phyloP scores from a whole-genome alignment of 108 stramenopile species.

The Fragilariopsis cylindrus region DNA sequence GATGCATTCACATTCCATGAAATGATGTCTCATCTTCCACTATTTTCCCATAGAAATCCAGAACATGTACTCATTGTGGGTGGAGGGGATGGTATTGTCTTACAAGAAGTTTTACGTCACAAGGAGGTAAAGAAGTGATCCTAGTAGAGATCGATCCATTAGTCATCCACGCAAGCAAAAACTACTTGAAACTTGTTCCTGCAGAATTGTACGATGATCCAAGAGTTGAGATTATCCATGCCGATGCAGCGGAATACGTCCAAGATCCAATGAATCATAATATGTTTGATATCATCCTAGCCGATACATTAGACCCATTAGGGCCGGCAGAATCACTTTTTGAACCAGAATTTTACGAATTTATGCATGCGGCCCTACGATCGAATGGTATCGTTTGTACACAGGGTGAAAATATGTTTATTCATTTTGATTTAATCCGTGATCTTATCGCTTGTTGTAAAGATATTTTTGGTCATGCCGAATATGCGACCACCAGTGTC shows the following conservation, averaged over 20 bases:
- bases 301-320: constrained; percentile 78
- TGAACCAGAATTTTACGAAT: constrained; percentile 71
- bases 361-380: constrained; percentile 46
- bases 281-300: constrained; percentile 78
- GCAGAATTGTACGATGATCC: constrained; percentile 53
- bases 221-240: constrained; percentile 44
- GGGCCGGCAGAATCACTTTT: constrained; percentile 87
- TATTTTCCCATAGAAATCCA: constrained; percentile 66
- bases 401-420: constrained; percentile 84
- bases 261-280: constrained; percentile 23
- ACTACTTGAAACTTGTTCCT: constrained; percentile 42
- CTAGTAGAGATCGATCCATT: constrained; percentile 82
- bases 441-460: constrained; percentile 51
- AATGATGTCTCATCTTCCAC: constrained; percentile 82
- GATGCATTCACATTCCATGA: constrained; percentile 90
- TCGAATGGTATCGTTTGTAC: constrained; percentile 73
- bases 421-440: constrained; percentile 72
- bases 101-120: constrained; percentile 81
- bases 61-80: constrained; percentile 76
- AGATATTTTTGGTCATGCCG: constrained; percentile 58
- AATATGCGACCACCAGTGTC: constrained; percentile 70
- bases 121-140: constrained; percentile 48
- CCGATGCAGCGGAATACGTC: constrained; percentile 49
- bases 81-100: constrained; percentile 86
- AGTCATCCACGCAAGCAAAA: constrained; percentile 57